Base-by-base conservation (phyloP, 495 filamentous ascomycete species). In the Sphaerosporella brunnea region DNA sequence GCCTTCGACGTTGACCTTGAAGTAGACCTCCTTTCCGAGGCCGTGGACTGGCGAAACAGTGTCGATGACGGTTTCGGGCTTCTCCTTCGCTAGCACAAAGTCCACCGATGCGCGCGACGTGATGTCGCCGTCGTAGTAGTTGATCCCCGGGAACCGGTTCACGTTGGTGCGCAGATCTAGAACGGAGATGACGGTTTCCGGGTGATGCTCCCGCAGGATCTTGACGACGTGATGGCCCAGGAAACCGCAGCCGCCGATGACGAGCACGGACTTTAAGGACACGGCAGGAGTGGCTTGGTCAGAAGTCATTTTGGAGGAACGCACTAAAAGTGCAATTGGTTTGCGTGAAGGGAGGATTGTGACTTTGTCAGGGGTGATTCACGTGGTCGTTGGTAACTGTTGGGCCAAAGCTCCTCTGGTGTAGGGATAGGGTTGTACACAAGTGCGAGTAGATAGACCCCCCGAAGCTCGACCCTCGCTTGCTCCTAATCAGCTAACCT, bases 1-100 rank as follows among this genome's bases (percentile, higher is more conserved):
- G 15, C 90, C 90, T 18, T 82, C 80, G 0, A 99, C 84, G 63
- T 96, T 99, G 51, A 99, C 90, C 66, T 82, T 86, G 47, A 74
- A 70, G 65, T 78, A 79, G 1, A 85, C 52, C 51, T 77, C 78
- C 42, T 74, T 65, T 2, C 65, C 65, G 43, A 71, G 66, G 23
- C 68, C 68, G 20, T 74, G 68, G 3, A 73, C 66, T 2, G 84
- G 82, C 3, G 79, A 81, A n/a, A 88, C 92, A 9, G 90, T 96
- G 65, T 99, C 86, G 52, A 96, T 90, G 34, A 99, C 80, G 9
- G 90, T 75, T 54, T 84, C 76, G n/a, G 92, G 85, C 63, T 77
- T 78, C 35, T 79, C 67, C 43, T 73, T 71, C 13, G 69, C 58
- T 62, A 96, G 79, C 9, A 92, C 66, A 10, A 65, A 62, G 45